These are phyloP conservation scores for Solanum peruvianum DNA, from an alignment of 257 asterid genomes.

Conservation along the genomic window DNA sequence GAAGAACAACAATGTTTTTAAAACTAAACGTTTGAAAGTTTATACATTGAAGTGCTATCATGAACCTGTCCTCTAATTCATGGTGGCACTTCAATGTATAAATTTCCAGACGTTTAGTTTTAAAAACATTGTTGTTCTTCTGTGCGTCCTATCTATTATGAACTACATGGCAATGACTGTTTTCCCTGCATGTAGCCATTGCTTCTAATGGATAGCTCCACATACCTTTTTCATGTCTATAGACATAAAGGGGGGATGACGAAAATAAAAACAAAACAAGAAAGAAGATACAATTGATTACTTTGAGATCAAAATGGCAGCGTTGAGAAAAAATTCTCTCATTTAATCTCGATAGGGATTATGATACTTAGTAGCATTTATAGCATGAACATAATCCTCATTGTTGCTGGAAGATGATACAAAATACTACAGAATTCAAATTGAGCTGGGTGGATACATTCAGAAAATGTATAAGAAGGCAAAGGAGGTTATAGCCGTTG, in stretches of 20 bases:
- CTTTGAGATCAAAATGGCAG: not conserved
- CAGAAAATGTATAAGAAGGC: constrained; percentile 55
- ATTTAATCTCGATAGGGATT: not conserved
- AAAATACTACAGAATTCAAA: not conserved
- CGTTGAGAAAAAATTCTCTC: not conserved
- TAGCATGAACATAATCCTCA: not conserved
- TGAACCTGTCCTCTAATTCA: not conserved
- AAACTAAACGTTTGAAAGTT: not conserved
- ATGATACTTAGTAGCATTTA: not conserved
- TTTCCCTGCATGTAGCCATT: not conserved
- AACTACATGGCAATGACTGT: not conserved
- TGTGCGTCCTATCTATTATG: not conserved
- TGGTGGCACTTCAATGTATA: not conserved
- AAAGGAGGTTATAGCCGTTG: constrained; percentile 43
- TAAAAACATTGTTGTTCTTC: not conserved
- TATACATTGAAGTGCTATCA: not conserved
- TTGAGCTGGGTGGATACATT: not conserved
- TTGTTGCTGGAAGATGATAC: not conserved
- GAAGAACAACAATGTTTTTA: not conserved
- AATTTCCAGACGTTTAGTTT: not conserved
- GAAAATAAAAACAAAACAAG: not conserved
- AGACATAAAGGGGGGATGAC: not conserved
- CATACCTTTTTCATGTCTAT: not conserved
- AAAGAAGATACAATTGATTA: not conserved
- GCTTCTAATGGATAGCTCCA: not conserved